Base-by-base conservation (phyloP, 148 eudicot species). In the Cornus suecica region DNA sequence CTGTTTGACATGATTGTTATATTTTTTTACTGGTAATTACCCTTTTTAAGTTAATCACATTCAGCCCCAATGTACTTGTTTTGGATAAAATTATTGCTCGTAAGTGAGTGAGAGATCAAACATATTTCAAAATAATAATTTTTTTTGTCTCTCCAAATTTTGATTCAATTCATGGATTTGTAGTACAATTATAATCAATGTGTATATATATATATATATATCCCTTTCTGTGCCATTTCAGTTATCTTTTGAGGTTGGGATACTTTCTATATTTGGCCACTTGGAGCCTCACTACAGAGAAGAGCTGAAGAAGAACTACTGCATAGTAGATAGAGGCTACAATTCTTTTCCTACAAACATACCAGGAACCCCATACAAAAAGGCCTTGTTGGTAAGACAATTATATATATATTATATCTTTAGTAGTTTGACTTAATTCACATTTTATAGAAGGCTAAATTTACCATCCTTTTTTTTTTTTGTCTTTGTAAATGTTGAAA, bases 241-340 rank as follows among this genome's bases (percentile, higher is more conserved):
- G 91, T 72, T 78, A 48, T 72, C 91, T 10, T 88, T 88, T 74
- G 84, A 88, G 20, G 89, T 88, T 30, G 91, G 87, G 2, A 76
- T 86, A 63, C 83, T 88, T 11, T 78, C 86, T 30, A 80, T 88
- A 18, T 86, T 88, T 71, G 89, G 91, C 63, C 73, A 82, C 22
- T 69, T 86, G 78, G 89, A 86, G 60, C 78, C 73, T 61, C 79
- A 71, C n/a, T 75, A 84, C 32, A 82, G 72, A 74, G 84, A 82
- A 58, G 84, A 86, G 67, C 66, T 88, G 37, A 88, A 82, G 84
- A 75, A 70, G 60, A 86, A 86, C 70, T 88, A 88, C 70, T 32
- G 34, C 64, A 75, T 75, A 26, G 68, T 88, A 8, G 87, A 84
- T 6, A 82, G 42, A 77, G 91, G 91, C 2, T 88, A 88, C 80